Evolutionary conservation across 139 green algal species (phyloP), one percentile per base, ranked within the genome.

Genomic region (Asterochloris sp.): DNA sequence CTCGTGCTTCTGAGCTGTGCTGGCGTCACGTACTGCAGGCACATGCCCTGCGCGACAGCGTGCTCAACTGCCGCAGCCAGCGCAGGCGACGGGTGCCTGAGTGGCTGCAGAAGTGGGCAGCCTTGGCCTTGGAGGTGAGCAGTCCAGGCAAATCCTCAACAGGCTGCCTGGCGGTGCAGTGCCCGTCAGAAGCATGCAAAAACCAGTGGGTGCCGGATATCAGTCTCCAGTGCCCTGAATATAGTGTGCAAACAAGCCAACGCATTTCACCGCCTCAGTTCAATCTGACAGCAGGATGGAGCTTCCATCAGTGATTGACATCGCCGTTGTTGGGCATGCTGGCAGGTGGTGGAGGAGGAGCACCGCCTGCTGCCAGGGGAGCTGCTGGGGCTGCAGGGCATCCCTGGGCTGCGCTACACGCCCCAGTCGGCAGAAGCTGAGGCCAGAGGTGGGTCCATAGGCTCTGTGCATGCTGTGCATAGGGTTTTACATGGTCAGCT

Each of bases 21-120:
- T 27, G 21, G 21, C 67, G 67, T 27, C 21, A 73, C 67, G 67
- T 85, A 54, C n/a, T 29, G 21, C 71, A 54, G 13, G 16, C 24
- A 21, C 67, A 66, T 27, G 15, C 9, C 78, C 38, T 54, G 38
- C 38, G 38, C 6, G 38, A 54, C 38, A 54, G 38, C 38, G 38
- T 54, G 38, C 38, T 54, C 38, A 54, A 54, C 38, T 54, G 38
- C 38, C 38, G 83, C 54, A 74, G 66, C 69, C 23, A 79, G 47
- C 47, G 63, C 13, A 80, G 85, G 16, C 73, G 79, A 26, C 80
- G 82, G 17, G 84, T 91, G 12, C 92, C 94, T 11, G 69, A 77
- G 28, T 98, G 95, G 95, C 80, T 97, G n/a, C 74, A 91, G 62
- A 97, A 97, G 87, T 98, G 95, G 95, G 90, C 91, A 0, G 86